Evolutionary conservation across 2,329 filamentous ascomycete species (phyloP).

Genomic region (Cyphellophora europaea): DNA sequence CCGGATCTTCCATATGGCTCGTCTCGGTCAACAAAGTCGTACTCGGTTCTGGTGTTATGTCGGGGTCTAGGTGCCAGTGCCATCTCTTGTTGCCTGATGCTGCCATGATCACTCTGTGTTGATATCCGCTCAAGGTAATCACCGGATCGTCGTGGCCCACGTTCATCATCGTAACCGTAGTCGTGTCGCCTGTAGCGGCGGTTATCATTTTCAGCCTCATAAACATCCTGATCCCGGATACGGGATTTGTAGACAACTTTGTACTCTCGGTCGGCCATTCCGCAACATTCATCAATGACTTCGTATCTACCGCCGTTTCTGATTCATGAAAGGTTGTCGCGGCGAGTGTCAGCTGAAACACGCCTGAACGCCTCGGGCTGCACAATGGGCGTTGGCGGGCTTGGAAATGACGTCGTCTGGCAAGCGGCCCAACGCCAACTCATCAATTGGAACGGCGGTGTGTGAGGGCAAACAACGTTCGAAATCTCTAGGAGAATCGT

Average conservation of each 20-base stretch:
- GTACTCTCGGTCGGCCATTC: constrained; percentile 9
- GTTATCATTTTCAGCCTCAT: constrained; percentile 2
- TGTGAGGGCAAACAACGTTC: too few species aligned
- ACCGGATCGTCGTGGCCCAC: neutral
- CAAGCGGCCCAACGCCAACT: too few species aligned
- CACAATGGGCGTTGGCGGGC: neutral
- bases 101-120: constrained; percentile 6
- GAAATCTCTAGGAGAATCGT: too few species aligned
- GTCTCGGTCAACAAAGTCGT: constrained; percentile 12
- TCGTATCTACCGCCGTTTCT: neutral
- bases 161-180: constrained; percentile 4
- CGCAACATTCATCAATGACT: neutral
- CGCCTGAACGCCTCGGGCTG: too few species aligned
- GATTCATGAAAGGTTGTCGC: neutral
- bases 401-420: constrained; percentile 1
- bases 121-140: constrained; percentile 1
- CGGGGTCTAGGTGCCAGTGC: neutral
- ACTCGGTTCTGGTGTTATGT: constrained; percentile 9
- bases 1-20: constrained; percentile 12
- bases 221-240: constrained; percentile 2
- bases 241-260: constrained; percentile 14
- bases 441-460: too few species aligned
- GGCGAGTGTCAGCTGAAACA: neutral
- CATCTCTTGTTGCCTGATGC: constrained; percentile 1
- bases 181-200: constrained; percentile 6